Evolutionary conservation across 169 alveolate species (phyloP), one percentile per base, ranked within the genome.

Genomic region (Plasmodium berghei): DNA sequence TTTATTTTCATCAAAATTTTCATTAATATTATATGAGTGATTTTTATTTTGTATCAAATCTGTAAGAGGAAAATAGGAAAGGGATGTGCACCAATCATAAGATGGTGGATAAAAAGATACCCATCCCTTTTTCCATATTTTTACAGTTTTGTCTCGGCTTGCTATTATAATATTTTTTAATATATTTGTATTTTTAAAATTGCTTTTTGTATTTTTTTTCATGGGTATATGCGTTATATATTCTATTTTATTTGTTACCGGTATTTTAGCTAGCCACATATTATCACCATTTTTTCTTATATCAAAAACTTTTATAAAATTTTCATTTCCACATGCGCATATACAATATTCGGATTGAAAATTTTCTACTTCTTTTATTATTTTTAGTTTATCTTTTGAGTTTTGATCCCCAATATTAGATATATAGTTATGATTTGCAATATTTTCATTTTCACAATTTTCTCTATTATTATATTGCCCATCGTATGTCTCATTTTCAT

Each of bases 111-210:
- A 73, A 73, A 73, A 73, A 73, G 87, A 73, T 49, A 73, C 87
- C 87, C 87, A 73, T 73, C 87, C 87, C 42, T 73, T 73, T 46
- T 73, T 73, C 87, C 87, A 73, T 73, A 73, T 73, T 58, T 73
- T 73, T 49, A 73, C 87, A 22, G 87, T 73, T 64, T 73, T 73
- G 58, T 73, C 87, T 73, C 87, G 56, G 16, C 87, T 73, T 40
- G 87, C 87, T 58, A 73, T 73, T 16, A 73, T 73, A 56, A 73
- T 49, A 56, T 73, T 73, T 73, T 73, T 73, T 73, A 73, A 56
- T 73, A 73, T 73, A 42, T 73, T 73, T 20, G 87, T 56, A 73
- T 73, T 72, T 62, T 73, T 73, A 34, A 64, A 56, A 73, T 18
- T 40, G 20, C 58, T 73, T 55, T 26, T 73, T 55, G 56, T 56